Evolutionary conservation across 257 asterid genomes (phyloP).

Genomic region (Solanum pennellii): DNA sequence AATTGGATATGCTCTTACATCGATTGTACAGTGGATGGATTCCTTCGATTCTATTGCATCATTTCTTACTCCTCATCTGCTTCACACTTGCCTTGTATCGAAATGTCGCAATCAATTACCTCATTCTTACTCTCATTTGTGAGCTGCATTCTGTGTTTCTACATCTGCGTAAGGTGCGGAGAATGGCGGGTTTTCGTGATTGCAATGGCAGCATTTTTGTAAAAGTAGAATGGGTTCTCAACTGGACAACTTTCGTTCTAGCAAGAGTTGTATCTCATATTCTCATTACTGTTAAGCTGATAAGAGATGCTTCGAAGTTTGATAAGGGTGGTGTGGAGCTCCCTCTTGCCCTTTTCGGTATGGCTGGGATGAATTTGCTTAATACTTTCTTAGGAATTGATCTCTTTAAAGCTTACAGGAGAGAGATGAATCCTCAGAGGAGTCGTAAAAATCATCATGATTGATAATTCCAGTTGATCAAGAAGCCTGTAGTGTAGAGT

Average conservation of each 20-base stretch:
- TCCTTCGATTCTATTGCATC: conserved; percentile 80
- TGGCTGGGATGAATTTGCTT: conserved; percentile 85
- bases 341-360: conserved; percentile 78
- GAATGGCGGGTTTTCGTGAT: conserved; percentile 76
- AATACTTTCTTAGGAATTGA: conserved; percentile 60
- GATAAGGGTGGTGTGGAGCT: conserved; percentile 65
- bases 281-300: conserved; percentile 58
- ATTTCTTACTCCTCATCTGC: conserved; percentile 75
- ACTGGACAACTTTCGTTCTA: conserved; percentile 44
- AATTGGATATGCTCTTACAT: conserved; percentile 70
- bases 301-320: conserved; percentile 66
- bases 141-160: conserved; percentile 75
- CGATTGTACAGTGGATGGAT: conserved; percentile 59
- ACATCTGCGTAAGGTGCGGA: conserved; percentile 56
- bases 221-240: conserved; percentile 75
- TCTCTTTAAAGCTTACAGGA: conserved; percentile 51
- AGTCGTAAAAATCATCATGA: conserved; percentile 24
- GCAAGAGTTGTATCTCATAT: conserved; percentile 59
- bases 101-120: conserved; percentile 81
- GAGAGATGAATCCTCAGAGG: conserved; percentile 26
- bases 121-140: conserved; percentile 81
- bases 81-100: conserved; percentile 83
- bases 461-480: conserved; percentile 8
- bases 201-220: conserved; percentile 33
- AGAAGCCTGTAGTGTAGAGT: background rate